phyloP scores from a whole-genome alignment of 352 stramenopile species.

The Pilasporangium apinafurcum region DNA sequence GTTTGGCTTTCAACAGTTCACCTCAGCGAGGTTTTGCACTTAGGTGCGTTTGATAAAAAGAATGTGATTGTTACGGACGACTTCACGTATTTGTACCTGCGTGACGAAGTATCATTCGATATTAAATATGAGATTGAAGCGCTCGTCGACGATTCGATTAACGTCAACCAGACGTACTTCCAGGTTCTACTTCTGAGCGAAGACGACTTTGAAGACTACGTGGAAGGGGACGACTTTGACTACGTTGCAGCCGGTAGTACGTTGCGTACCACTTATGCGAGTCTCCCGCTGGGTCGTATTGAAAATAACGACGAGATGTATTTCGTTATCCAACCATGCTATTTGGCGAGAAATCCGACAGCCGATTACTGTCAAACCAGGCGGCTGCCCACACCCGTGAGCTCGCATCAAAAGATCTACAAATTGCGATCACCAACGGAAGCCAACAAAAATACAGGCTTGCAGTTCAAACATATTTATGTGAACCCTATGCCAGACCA shows the following conservation, averaged over 20 bases:
- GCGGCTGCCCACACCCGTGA: slow-evolving; percentile 29
- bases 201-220: slow-evolving; percentile 42
- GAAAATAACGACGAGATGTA: slow-evolving; percentile 51
- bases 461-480: slow-evolving; percentile 25
- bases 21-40: slow-evolving; percentile 55
- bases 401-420: slow-evolving; percentile 36
- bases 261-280: slow-evolving; percentile 40
- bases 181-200: slow-evolving; percentile 50
- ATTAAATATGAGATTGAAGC: slow-evolving; percentile 45
- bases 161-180: slow-evolving; percentile 26
- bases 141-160: background rate
- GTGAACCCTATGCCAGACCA: slow-evolving; percentile 61
- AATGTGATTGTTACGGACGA: slow-evolving; percentile 43
- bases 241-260: slow-evolving; percentile 28
- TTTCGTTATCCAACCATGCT: slow-evolving; percentile 52
- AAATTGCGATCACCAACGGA: slow-evolving; percentile 21
- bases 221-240: slow-evolving; percentile 31
- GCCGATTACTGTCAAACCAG: slow-evolving; percentile 27
- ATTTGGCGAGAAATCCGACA: slow-evolving; percentile 19
- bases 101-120: slow-evolving; percentile 54
- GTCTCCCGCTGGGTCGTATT: slow-evolving; percentile 34
- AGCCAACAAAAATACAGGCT: slow-evolving; percentile 5
- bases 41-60: slow-evolving; percentile 50
- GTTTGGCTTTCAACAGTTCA: slow-evolving; percentile 19
- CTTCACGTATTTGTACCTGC: slow-evolving; percentile 52